Conservation (phyloP, 192 early-diverging fungal genomes). For the Backusella mclennaniae region DNA sequence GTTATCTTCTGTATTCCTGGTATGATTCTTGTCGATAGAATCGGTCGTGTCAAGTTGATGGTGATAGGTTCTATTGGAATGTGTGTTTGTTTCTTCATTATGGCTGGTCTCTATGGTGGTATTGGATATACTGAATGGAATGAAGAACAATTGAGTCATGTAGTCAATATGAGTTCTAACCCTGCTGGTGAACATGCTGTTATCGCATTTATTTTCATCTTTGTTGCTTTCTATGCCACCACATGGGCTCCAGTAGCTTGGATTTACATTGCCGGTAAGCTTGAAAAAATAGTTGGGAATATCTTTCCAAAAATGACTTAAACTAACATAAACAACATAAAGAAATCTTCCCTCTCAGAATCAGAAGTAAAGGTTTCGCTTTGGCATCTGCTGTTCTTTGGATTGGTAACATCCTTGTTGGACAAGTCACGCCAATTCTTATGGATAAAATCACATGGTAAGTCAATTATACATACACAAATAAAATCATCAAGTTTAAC, state of each 20-base stretch:
- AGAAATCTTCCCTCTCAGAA: conserved; percentile 83
- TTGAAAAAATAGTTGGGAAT: neutral
- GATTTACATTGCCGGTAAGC: conserved; percentile 71
- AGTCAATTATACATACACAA: neutral
- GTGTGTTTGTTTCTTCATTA: conserved; percentile 21
- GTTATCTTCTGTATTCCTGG: conserved; percentile 78
- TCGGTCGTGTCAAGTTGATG: conserved; percentile 24
- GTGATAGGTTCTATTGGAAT: conserved; percentile 17
- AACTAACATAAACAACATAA: neutral
- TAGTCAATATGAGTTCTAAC: conserved; percentile 39
- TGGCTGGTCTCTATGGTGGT: conserved; percentile 44
- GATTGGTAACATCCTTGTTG: conserved; percentile 60
- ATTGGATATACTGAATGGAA: conserved; percentile 23
- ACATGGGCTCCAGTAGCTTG: conserved; percentile 90
- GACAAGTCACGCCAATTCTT: conserved; percentile 16
- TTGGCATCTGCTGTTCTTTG: conserved; percentile 83
- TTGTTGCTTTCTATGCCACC: conserved; percentile 75
- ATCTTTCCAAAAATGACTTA: neutral
- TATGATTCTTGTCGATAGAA: conserved; percentile 67
- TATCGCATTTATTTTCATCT: conserved; percentile 73
- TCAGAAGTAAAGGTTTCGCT: conserved; percentile 80
- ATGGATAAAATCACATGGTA: conserved; percentile 24
- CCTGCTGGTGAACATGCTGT: conserved; percentile 44
- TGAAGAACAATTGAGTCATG: conserved; percentile 24
- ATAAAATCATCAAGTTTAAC: neutral